A percentile compares a stretch with the other conserved stretches of the same genome.
These are phyloP conservation scores for Carpinus fangiana DNA, from an alignment of 306 rosid species.

Conservation along the genomic window DNA sequence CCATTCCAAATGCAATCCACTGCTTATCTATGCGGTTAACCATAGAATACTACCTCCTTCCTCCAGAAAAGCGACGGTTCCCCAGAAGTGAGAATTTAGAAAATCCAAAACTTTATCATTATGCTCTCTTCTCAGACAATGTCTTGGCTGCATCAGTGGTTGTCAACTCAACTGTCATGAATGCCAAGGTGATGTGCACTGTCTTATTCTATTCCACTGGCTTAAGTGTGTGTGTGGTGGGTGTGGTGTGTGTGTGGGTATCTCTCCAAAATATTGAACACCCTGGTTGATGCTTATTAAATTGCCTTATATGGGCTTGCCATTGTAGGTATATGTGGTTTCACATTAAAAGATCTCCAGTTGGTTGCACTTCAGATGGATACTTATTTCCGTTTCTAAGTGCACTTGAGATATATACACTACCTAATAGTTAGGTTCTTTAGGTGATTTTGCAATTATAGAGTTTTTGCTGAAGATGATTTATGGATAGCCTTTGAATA, in stretches of 20 bases:
- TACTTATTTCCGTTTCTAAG: background rate
- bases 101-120: conserved; percentile 75
- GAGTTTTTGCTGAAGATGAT: background rate
- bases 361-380: background rate
- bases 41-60: conserved; percentile 83
- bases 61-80: conserved; percentile 72
- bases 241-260: conserved; percentile 7
- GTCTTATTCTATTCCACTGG: conserved; percentile 19
- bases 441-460: background rate
- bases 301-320: background rate
- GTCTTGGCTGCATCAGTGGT: conserved; percentile 97
- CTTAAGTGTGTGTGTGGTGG: background rate
- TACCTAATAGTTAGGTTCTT: background rate
- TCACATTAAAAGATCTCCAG: background rate
- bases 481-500: background rate
- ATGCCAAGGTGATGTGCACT: conserved; percentile 68
- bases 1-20: conserved; percentile 87
- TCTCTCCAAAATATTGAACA: conserved; percentile 14
- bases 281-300: background rate
- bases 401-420: background rate
- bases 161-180: conserved; percentile 76
- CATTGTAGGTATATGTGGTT: background rate
- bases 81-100: conserved; percentile 84
- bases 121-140: conserved; percentile 92
- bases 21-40: conserved; percentile 93